Percentiles rank a stretch among this genome's conserved stretches.
phyloP scores from a whole-genome alignment of 1,284 basidiomycete genomes.

The Pseudozyma flocculosa region DNA sequence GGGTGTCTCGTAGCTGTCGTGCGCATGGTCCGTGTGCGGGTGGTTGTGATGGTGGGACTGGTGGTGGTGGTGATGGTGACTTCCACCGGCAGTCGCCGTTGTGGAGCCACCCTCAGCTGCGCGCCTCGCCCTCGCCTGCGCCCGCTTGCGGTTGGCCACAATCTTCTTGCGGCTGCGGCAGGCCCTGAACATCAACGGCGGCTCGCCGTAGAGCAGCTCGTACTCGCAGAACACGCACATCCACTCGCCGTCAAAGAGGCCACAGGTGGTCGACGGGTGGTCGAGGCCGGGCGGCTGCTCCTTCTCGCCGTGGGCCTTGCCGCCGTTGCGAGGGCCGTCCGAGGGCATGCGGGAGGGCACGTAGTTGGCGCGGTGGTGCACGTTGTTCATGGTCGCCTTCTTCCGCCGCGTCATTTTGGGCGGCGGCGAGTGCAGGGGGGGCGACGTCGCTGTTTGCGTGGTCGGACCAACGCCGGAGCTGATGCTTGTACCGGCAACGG shows the following conservation, averaged over 20 bases:
- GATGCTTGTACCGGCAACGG: neutral
- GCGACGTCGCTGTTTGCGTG: neutral
- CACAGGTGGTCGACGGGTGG: conserved; percentile 17
- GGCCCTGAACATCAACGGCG: conserved; percentile 41
- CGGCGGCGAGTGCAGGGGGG: conserved; percentile 4
- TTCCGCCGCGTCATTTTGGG: conserved; percentile 38
- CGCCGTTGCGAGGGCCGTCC: conserved; percentile 9
- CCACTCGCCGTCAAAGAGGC: conserved; percentile 47
- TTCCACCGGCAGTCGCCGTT: neutral
- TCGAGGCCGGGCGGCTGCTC: conserved; percentile 7
- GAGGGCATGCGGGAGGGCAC: conserved; percentile 46
- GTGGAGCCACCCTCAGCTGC: neutral
- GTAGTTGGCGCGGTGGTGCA: conserved; percentile 57
- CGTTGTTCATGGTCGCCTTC: conserved; percentile 57
- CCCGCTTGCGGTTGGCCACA: conserved; percentile 48
- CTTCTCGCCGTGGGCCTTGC: conserved; percentile 4
- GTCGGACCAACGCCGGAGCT: neutral
- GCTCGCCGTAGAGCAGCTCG: conserved; percentile 58
- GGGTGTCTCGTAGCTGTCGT: neutral
- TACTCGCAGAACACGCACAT: conserved; percentile 59
- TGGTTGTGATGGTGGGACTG: neutral
- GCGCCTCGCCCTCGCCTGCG: conserved; percentile 17
- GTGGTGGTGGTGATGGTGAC: too few relatives aligned
- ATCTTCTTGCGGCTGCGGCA: conserved; percentile 54
- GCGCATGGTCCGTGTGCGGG: neutral